These are phyloP conservation scores for Rutidosis leptorrhynchoides DNA, from an alignment of 129 eudicot species.

Conservation along the genomic window DNA sequence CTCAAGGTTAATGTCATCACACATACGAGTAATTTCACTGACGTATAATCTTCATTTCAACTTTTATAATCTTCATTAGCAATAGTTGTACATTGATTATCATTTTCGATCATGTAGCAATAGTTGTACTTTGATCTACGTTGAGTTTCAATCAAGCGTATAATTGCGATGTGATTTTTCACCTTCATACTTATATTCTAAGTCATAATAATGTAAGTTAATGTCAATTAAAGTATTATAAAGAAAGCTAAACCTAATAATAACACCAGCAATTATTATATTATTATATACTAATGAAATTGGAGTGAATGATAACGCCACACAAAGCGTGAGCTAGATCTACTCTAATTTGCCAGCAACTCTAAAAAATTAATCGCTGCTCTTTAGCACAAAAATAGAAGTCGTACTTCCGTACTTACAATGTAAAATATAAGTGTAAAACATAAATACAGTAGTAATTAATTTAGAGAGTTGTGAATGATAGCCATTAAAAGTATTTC, in stretches of 20 bases:
- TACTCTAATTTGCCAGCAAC: constrained; percentile 14
- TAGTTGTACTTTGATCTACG: neutral
- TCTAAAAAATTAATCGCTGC: neutral
- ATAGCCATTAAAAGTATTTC: too few species aligned
- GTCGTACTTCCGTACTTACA: neutral
- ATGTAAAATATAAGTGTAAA: too few species aligned
- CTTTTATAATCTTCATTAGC: too few species aligned
- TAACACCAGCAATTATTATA: neutral
- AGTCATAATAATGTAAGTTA: neutral
- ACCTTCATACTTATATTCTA: neutral
- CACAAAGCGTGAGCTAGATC: constrained; percentile 19
- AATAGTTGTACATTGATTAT: too few species aligned
- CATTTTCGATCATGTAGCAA: neutral
- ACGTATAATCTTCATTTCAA: too few species aligned
- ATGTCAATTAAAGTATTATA: neutral
- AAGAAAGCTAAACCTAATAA: neutral
- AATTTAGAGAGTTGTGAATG: too few species aligned
- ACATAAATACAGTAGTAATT: too few species aligned
- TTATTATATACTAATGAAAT: constrained; percentile 3
- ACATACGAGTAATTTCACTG: too few species aligned
- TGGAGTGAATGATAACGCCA: constrained; percentile 7
- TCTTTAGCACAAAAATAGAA: neutral
- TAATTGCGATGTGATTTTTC: neutral
- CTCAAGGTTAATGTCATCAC: too few species aligned
- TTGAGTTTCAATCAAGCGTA: neutral